A percentile compares a stretch with the other conserved stretches of the same genome.
Evolutionary conservation across 148 eudicot species (phyloP).

Genomic region (Polygonum maritimum): DNA sequence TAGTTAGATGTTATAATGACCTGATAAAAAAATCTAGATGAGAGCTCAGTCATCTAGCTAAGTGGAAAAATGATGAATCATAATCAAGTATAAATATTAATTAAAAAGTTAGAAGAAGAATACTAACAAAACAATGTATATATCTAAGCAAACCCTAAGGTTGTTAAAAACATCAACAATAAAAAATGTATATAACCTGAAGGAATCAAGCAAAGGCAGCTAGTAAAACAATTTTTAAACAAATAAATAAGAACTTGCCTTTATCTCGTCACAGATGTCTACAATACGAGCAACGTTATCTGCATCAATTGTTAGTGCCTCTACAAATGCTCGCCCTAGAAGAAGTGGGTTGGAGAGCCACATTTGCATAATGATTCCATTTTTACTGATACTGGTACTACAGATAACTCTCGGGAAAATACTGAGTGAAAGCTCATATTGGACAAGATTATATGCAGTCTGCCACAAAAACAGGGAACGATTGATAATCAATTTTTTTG

Average conservation of each 20-base stretch:
- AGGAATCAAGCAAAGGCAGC: neutral
- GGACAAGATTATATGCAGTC: conserved; percentile 85
- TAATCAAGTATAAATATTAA: neutral
- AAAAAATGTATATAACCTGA: neutral
- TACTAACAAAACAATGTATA: neutral
- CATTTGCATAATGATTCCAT: conserved; percentile 43
- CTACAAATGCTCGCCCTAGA: conserved; percentile 58
- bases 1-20: neutral
- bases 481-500: neutral
- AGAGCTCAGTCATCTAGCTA: neutral
- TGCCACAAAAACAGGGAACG: conserved; percentile 21
- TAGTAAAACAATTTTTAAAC: neutral
- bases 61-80: neutral
- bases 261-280: conserved; percentile 74
- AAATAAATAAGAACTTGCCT: conserved; percentile 33
- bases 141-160: neutral
- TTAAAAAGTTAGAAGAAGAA: neutral
- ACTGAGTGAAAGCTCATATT: conserved; percentile 55
- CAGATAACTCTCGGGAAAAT: conserved; percentile 47
- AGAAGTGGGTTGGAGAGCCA: conserved; percentile 64
- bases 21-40: neutral
- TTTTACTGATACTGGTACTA: conserved; percentile 25
- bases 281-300: conserved; percentile 41
- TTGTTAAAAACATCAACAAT: neutral
- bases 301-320: conserved; percentile 37